Conservation (phyloP, 257 asterid genomes). For the Plectranthus barbatus region DNA sequence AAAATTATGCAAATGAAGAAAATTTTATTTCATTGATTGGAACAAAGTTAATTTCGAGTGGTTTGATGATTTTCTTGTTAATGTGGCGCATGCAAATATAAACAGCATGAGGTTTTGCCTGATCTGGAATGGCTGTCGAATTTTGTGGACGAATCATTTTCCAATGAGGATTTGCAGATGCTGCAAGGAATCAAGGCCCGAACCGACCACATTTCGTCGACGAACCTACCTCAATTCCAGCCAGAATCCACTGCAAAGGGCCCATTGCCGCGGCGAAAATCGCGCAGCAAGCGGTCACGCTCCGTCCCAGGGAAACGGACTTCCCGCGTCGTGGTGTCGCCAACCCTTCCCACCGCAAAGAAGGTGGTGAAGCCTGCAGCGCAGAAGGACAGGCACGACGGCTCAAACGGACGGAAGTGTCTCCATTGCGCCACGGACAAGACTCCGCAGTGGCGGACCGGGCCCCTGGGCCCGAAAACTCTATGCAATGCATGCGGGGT, state of each 20-base stretch:
- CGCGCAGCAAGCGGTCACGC: constrained; percentile 92
- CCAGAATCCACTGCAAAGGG: constrained; percentile 31
- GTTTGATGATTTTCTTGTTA: neutral
- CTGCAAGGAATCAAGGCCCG: constrained; percentile 55
- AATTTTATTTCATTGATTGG: too few species aligned
- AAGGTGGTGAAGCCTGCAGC: constrained; percentile 15
- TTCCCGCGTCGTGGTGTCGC: constrained; percentile 51
- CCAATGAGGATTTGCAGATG: constrained; percentile 67
- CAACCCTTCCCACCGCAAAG: constrained; percentile 13
- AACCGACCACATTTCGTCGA: constrained; percentile 19
- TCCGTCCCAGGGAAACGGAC: constrained; percentile 81
- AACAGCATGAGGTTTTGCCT: constrained; percentile 68
- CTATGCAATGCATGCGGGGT: constrained; percentile 93
- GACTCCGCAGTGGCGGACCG: constrained; percentile 96
- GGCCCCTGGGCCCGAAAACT: constrained; percentile 96
- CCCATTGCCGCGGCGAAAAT: constrained; percentile 40
- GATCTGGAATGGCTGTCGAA: constrained; percentile 84
- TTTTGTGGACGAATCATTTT: constrained; percentile 76
- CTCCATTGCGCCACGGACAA: constrained; percentile 89
- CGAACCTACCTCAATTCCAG: constrained; percentile 33
- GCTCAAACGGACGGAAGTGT: constrained; percentile 44
- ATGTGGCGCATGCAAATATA: neutral
- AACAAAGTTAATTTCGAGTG: neutral
- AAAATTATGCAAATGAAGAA: too few species aligned
- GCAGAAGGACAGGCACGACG: constrained; percentile 23